Percentiles rank a stretch among this genome's conserved stretches.
Evolutionary conservation across 495 filamentous ascomycete species (phyloP).

Genomic region (Trichocladium antarcticum): DNA sequence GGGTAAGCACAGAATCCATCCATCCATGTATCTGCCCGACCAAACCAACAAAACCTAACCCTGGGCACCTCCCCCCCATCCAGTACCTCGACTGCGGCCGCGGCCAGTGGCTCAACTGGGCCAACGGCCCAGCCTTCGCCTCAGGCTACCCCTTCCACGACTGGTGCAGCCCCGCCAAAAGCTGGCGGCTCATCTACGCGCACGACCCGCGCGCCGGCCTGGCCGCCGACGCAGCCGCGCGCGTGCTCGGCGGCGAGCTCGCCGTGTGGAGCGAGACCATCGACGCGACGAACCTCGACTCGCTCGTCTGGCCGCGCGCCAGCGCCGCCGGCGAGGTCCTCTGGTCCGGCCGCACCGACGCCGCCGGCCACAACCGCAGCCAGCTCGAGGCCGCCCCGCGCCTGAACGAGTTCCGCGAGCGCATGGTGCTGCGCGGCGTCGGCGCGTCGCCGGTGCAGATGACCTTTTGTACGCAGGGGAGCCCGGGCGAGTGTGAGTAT

Average conservation of each 20-base stretch:
- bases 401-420: conserved; percentile 59
- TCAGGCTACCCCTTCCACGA: conserved; percentile 57
- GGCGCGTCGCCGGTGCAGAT: conserved; percentile 45
- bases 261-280: conserved; percentile 72
- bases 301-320: conserved; percentile 64
- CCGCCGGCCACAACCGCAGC: conserved; percentile 49
- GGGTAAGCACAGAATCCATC: conserved; percentile 37
- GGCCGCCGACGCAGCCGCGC: conserved; percentile 42
- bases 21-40: neutral
- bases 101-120: conserved; percentile 64
- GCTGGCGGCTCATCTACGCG: conserved; percentile 67
- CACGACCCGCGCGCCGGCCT: conserved; percentile 58
- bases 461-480: conserved; percentile 42
- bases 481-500: conserved; percentile 16
- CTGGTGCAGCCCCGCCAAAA: conserved; percentile 64
- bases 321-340: conserved; percentile 63
- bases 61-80: no score
- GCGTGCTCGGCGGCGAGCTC: conserved; percentile 67
- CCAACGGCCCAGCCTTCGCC: conserved; percentile 32
- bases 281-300: conserved; percentile 56
- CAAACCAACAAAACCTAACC: conserved; percentile 1
- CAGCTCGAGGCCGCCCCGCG: conserved; percentile 54
- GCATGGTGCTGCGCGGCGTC: conserved; percentile 55
- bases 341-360: conserved; percentile 58
- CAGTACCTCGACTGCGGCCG: conserved; percentile 74